Evolutionary conservation across 2,329 filamentous ascomycete species (phyloP).

Genomic region (Claviceps fusiformis): DNA sequence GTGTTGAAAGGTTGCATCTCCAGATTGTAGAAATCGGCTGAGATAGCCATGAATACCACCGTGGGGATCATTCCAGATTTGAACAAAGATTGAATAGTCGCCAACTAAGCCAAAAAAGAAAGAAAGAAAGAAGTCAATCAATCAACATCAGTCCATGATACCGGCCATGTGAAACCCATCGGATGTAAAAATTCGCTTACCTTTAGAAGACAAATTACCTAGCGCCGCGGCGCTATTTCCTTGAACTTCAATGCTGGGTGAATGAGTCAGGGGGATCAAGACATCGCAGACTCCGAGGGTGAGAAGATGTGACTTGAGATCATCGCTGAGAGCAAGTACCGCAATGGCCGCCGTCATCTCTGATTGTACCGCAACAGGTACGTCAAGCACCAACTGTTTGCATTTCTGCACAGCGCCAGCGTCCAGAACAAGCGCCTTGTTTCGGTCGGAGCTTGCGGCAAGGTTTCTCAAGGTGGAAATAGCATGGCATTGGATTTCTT

Average conservation of each 20-base stretch:
- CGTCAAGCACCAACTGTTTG: conserved; percentile 88
- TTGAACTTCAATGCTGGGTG: conserved; percentile 92
- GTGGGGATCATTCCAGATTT: conserved; percentile 83
- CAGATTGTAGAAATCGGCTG: conserved; percentile 80
- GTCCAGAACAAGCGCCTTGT: conserved; percentile 94
- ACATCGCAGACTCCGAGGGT: conserved; percentile 93
- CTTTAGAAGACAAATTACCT: conserved; percentile 93
- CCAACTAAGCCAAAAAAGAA: conserved; percentile 47
- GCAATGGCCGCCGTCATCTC: conserved; percentile 99
- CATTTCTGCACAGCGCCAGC: conserved; percentile 96
- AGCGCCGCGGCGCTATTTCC: conserved; percentile 94
- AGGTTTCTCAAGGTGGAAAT: conserved; percentile 94
- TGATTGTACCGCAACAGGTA: conserved; percentile 87
- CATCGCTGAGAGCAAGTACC: conserved; percentile 86
- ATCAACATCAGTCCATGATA: background rate
- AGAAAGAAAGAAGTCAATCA: background rate
- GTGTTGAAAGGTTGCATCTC: conserved; percentile 95
- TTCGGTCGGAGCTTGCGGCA: conserved; percentile 90
- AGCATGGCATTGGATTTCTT: conserved; percentile 97
- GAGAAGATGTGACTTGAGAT: conserved; percentile 81
- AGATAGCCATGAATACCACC: conserved; percentile 95
- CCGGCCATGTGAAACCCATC: background rate
- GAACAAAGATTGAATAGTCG: conserved; percentile 91
- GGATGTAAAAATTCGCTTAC: conserved; percentile 31
- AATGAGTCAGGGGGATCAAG: conserved; percentile 86